A percentile compares a stretch with the other conserved stretches of the same genome.
Evolutionary conservation across 805 yeast genomes (phyloP).

Genomic region (Metschnikowia lochheadii): DNA sequence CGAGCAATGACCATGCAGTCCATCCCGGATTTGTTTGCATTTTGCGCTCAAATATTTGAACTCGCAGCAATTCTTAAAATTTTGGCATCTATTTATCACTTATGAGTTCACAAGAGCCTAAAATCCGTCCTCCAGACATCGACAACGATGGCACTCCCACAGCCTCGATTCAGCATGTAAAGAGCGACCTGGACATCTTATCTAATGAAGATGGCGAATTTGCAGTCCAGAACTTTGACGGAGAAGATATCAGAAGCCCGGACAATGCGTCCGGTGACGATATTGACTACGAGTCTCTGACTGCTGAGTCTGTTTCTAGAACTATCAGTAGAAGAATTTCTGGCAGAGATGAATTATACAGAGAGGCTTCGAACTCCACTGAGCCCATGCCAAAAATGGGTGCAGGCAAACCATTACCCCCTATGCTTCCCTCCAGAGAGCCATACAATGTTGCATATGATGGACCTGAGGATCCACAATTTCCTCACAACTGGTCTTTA

Average conservation of each 20-base stretch:
- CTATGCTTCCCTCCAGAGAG: slow-evolving; percentile 50
- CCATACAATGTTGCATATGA: slow-evolving; percentile 66
- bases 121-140: not conserved
- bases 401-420: slow-evolving; percentile 59
- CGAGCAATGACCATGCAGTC: slow-evolving; percentile 1
- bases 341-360: slow-evolving; percentile 25
- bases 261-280: not conserved
- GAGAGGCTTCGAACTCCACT: slow-evolving; percentile 22
- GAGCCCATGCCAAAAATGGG: slow-evolving; percentile 55
- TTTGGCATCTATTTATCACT: not conserved
- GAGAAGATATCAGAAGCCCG: slow-evolving; percentile 1
- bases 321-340: slow-evolving; percentile 20
- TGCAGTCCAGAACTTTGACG: slow-evolving; percentile 9
- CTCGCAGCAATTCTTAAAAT: not conserved
- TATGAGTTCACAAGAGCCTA: not conserved
- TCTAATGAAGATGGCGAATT: slow-evolving; percentile 8
- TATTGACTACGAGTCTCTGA: slow-evolving; percentile 11
- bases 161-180: slow-evolving; percentile 6
- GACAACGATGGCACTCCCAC: not conserved
- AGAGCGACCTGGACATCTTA: slow-evolving; percentile 7
- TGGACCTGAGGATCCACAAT: slow-evolving; percentile 74
- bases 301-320: slow-evolving; percentile 13
- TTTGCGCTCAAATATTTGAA: not conserved
- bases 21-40: not conserved
- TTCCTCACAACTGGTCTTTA: slow-evolving; percentile 74